Conservation (phyloP, 768 basidiomycete species). For the Hemileccinum rubropunctum region DNA sequence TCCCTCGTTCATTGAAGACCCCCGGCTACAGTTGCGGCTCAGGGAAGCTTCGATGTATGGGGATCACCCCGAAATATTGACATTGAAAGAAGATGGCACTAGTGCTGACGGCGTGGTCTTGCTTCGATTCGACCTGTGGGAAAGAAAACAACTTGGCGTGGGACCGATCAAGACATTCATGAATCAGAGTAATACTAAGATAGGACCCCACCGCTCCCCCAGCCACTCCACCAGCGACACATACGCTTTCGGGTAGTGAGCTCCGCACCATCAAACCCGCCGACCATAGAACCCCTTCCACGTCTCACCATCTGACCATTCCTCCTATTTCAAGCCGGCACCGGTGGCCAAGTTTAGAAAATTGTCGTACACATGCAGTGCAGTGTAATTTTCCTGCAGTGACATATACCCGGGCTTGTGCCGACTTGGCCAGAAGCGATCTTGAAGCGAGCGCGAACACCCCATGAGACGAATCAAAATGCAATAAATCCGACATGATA, state of each 20-base stretch:
- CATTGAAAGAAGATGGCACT: not conserved
- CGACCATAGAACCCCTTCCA: conserved; percentile 52
- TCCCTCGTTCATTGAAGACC: not conserved
- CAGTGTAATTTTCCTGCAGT: conserved; percentile 67
- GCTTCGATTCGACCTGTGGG: not conserved
- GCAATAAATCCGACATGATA: conserved; percentile 70
- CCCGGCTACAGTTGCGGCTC: too few species aligned
- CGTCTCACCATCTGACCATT: conserved; percentile 29
- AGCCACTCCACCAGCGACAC: conserved; percentile 65
- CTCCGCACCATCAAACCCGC: conserved; percentile 44
- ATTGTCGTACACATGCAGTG: conserved; percentile 45
- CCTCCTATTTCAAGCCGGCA: conserved; percentile 48
- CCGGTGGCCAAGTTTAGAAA: conserved; percentile 44
- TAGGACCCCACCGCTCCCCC: conserved; percentile 32
- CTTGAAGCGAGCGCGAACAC: conserved; percentile 50
- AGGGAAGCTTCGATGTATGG: not conserved
- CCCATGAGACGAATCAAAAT: conserved; percentile 62
- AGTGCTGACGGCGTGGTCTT: not conserved
- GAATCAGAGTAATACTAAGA: too few species aligned
- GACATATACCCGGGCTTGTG: conserved; percentile 49
- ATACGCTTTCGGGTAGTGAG: conserved; percentile 52
- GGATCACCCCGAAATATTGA: not conserved
- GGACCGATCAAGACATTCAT: not conserved
- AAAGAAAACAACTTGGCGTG: not conserved
- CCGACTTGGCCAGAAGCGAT: conserved; percentile 43